These are phyloP conservation scores for Mycena sp. DNA, from an alignment of 1,284 basidiomycete genomes.

Conservation along the genomic window DNA sequence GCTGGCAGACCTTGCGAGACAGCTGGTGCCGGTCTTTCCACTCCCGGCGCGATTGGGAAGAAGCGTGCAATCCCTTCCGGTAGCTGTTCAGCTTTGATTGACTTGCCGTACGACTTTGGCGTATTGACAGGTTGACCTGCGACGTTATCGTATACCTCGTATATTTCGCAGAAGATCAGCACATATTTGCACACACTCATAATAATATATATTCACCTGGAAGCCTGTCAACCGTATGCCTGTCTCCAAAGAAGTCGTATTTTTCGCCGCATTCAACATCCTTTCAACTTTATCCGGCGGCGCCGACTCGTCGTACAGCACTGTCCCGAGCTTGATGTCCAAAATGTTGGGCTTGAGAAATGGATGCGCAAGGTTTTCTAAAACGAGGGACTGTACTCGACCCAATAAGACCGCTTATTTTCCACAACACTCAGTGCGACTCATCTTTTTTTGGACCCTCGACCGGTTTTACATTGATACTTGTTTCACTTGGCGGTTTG, in stretches of 20 bases:
- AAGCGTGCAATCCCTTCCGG: constrained; percentile 80
- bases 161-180: not conserved
- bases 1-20: constrained; percentile 60
- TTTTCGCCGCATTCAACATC: constrained; percentile 78
- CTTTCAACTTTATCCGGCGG: constrained; percentile 80
- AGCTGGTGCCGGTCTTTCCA: constrained; percentile 24
- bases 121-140: constrained; percentile 65
- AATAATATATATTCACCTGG: constrained; percentile 61
- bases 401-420: constrained; percentile 17
- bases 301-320: constrained; percentile 80
- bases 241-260: constrained; percentile 79
- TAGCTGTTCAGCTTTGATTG: constrained; percentile 74
- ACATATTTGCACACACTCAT: too few species aligned
- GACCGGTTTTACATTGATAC: constrained; percentile 26
- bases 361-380: constrained; percentile 83
- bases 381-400: constrained; percentile 73
- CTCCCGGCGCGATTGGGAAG: constrained; percentile 66
- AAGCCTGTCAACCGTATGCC: constrained; percentile 91
- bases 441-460: constrained; percentile 56
- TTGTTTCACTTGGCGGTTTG: constrained; percentile 20
- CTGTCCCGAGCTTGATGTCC: constrained; percentile 92
- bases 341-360: constrained; percentile 88
- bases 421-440: constrained; percentile 24
- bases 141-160: constrained; percentile 78
- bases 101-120: constrained; percentile 85